These are phyloP conservation scores for Plasmodium cynomolgi DNA, from an alignment of 169 alveolate genomes.

Conservation along the genomic window DNA sequence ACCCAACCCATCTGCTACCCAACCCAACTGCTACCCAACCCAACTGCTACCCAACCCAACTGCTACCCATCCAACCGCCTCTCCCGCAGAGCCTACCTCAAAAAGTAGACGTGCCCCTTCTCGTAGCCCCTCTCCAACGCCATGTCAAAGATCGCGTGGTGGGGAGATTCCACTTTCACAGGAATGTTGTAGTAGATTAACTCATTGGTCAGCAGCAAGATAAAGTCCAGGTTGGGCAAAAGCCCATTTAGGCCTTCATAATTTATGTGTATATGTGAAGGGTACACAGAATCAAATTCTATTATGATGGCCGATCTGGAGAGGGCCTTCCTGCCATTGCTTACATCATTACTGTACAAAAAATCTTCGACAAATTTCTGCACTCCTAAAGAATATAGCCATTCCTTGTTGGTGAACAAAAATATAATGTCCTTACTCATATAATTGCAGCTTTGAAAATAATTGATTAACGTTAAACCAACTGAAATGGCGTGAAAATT, in stretches of 20 bases:
- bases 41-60: too few relatives aligned
- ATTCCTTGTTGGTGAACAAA: constrained; percentile 71
- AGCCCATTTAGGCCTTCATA: constrained; percentile 74
- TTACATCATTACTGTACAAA: constrained; percentile 25
- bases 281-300: constrained; percentile 70
- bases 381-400: constrained; percentile 54
- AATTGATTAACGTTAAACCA: constrained; percentile 63
- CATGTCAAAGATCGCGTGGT: constrained; percentile 24
- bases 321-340: constrained; percentile 11
- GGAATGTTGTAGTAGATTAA: constrained; percentile 48
- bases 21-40: too few relatives aligned
- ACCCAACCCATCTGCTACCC: too few relatives aligned
- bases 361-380: constrained; percentile 36
- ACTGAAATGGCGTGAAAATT: constrained; percentile 44
- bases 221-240: constrained; percentile 64
- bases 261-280: constrained; percentile 68
- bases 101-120: constrained; percentile 58
- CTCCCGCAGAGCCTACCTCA: constrained; percentile 23
- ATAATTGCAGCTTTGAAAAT: constrained; percentile 51
- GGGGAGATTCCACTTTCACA: constrained; percentile 28
- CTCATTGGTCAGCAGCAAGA: constrained; percentile 44
- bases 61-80: not conserved
- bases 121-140: constrained; percentile 61
- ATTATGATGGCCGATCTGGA: constrained; percentile 57
- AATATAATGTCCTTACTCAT: constrained; percentile 72